These are phyloP conservation scores for Colletotrichum aenigma DNA, from an alignment of 2,329 filamentous ascomycete genomes.

Conservation along the genomic window DNA sequence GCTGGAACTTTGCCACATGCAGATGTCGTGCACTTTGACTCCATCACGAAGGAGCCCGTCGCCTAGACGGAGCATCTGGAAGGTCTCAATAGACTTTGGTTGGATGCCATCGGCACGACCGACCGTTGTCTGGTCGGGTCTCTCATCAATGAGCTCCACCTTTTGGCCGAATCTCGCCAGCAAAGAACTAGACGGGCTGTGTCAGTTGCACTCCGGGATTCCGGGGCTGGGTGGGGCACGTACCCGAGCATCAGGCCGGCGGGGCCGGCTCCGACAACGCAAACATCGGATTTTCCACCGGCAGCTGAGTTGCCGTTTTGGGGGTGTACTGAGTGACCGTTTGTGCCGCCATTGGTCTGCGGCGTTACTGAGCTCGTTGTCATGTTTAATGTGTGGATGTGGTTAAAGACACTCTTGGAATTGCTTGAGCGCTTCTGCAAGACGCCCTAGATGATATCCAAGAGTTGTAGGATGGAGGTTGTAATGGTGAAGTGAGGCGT, in stretches of 20 bases:
- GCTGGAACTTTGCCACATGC: conserved; percentile 3
- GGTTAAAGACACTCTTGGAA: neutral
- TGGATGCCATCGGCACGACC: conserved; percentile 8
- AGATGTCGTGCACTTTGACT: conserved; percentile 33
- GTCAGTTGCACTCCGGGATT: neutral
- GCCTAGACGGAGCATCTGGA: conserved; percentile 4
- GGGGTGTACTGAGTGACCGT: neutral
- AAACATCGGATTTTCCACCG: conserved; percentile 1
- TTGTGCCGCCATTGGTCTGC: neutral
- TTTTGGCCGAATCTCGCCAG: conserved; percentile 7
- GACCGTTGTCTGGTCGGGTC: neutral
- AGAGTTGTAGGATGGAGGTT: neutral
- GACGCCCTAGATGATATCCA: neutral
- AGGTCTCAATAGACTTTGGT: conserved; percentile 9
- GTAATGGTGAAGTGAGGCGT: neutral
- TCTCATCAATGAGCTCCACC: conserved; percentile 1
- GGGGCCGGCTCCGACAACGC: conserved; percentile 8
- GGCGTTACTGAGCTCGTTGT: neutral
- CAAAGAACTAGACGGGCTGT: neutral
- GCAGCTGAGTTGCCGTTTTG: neutral
- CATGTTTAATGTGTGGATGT: neutral
- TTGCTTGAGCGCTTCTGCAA: neutral
- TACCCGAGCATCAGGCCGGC: conserved; percentile 17
- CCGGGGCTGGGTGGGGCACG: neutral
- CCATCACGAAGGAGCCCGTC: neutral